Evolutionary conservation across 148 eudicot genomes (phyloP).

Genomic region (Rhododendron ferrugineum): DNA sequence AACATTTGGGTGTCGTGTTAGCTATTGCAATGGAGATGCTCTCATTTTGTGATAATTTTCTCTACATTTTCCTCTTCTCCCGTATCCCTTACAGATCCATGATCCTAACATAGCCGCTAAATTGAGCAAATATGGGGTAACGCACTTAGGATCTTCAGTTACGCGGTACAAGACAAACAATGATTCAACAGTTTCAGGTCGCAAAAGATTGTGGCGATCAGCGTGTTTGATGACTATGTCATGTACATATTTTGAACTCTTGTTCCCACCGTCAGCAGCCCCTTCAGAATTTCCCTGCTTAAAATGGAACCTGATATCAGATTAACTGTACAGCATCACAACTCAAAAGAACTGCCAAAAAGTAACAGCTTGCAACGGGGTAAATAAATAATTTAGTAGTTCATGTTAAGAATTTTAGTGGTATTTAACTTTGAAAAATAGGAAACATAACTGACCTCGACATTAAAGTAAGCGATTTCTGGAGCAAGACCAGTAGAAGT

Average conservation of each 20-base stretch:
- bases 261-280: constrained; percentile 86
- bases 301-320: constrained; percentile 16
- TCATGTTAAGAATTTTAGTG: neutral
- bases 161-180: constrained; percentile 79
- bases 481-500: constrained; percentile 90
- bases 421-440: neutral
- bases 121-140: neutral
- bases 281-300: constrained; percentile 59
- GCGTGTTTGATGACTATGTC: constrained; percentile 81
- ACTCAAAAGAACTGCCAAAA: neutral
- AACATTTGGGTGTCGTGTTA: neutral
- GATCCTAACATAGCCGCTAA: neutral
- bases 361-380: neutral
- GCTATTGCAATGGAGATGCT: neutral
- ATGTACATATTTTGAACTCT: constrained; percentile 61
- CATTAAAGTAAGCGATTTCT: constrained; percentile 77
- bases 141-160: constrained; percentile 93
- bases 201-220: constrained; percentile 92
- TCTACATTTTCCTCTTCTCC: neutral
- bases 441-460: constrained; percentile 47
- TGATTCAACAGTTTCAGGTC: constrained; percentile 98
- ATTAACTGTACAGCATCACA: neutral
- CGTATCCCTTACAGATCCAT: neutral
- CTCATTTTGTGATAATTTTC: neutral
- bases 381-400: neutral